Base-by-base conservation (phyloP, 805 yeast genomes). In the Candida boleticola region DNA sequence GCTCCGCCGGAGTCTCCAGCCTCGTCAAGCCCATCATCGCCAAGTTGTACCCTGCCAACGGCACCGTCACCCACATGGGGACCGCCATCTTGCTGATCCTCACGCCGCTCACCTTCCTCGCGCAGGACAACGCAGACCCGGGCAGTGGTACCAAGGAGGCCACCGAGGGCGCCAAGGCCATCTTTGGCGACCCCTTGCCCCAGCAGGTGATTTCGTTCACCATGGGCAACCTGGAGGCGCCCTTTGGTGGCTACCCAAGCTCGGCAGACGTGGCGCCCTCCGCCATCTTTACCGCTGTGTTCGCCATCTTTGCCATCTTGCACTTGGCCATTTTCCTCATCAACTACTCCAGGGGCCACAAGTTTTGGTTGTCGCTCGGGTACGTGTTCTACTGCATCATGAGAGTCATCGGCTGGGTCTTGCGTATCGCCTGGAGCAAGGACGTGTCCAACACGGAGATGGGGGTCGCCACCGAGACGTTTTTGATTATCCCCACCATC, bases 71-170 rank as follows among this genome's bases (percentile, higher is more conserved):
- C 16, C 11, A 9, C 4, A 13, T 9, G 18, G 35, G 16, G 9
- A 4, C 11, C 5, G 16, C 11, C 9, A n/a, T 13, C 13, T 19
- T 31, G 11, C 22, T 6, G 21, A 13, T 31, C n/a, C 10, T 31
- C 21, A 19, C 9, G 11, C 20, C 16, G 16, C 35, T 31, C 13
- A 5, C 16, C 4, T 18, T 17, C 19, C 6, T 14, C 11, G 20
- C 35, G 9, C 19, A 60, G 40, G 58, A 62, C 43, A 42, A 51
- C 40, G 64, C 68, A 9, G 64, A 63, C 14, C 42, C 47, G 7
- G 66, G 68, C 5, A 61, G 68, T 7, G 69, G 69, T 29, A 42
- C 14, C 33, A 47, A 1, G 44, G 56, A 23, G 50, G 54, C 7
- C 53, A 69, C 3, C 68, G 68, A 48, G 57, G 59, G 5, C 41